phyloP scores from a whole-genome alignment of 106 monocot genomes.

The Apostasia ramifera region DNA sequence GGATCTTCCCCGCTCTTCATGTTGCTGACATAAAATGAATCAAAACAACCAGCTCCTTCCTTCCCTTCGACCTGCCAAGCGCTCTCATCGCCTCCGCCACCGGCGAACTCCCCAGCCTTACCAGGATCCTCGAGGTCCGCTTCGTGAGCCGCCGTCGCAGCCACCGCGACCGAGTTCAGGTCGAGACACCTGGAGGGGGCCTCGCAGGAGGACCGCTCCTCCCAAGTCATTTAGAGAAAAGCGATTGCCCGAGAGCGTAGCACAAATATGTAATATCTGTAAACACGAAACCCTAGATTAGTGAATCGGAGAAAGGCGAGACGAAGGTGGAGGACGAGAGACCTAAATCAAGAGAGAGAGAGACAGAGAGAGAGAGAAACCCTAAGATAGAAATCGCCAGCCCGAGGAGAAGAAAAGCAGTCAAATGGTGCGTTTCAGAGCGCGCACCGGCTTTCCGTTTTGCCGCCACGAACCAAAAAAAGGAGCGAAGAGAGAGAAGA shows the following conservation, averaged over 20 bases:
- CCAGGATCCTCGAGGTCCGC: not conserved
- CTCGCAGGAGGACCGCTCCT: not conserved
- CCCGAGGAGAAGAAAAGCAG: too few species aligned
- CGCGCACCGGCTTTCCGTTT: too few species aligned
- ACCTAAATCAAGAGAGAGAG: not conserved
- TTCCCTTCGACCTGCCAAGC: not conserved
- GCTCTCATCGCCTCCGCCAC: not conserved
- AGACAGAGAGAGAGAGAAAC: not conserved
- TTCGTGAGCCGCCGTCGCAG: not conserved
- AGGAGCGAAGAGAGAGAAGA: not conserved
- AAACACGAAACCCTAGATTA: not conserved
- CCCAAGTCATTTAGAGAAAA: not conserved
- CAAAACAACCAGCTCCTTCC: not conserved
- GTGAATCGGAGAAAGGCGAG: not conserved
- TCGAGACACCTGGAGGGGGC: not conserved
- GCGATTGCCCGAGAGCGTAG: not conserved
- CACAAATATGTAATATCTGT: not conserved
- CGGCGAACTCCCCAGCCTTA: not conserved
- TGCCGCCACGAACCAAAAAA: too few species aligned
- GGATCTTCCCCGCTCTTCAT: not conserved
- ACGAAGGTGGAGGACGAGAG: not conserved
- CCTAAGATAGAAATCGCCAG: not conserved
- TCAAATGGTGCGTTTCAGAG: too few species aligned
- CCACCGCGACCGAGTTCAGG: constrained; percentile 5
- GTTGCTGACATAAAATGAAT: not conserved